phyloP scores from a whole-genome alignment of 345 rosid genomes.

The Streptanthus diversifolius region DNA sequence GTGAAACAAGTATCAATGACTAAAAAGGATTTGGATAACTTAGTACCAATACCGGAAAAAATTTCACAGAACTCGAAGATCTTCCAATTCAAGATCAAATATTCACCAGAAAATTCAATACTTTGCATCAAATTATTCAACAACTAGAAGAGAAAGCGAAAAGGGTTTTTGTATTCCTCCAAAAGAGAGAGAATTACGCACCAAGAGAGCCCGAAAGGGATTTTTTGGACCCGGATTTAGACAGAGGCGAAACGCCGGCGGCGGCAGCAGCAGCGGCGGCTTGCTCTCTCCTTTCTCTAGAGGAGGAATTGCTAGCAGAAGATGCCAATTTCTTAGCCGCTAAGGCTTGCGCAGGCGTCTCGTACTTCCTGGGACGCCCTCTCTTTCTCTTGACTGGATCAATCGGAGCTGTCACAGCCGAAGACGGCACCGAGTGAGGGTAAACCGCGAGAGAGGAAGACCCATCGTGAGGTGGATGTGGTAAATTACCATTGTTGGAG shows the following conservation, averaged over 20 bases:
- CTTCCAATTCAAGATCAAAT: not conserved
- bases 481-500: constrained; percentile 60
- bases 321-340: constrained; percentile 84
- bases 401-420: constrained; percentile 53
- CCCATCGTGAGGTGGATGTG: constrained; percentile 37
- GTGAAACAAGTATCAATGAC: not conserved
- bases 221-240: constrained; percentile 41
- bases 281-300: constrained; percentile 47
- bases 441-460: constrained; percentile 38
- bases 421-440: constrained; percentile 67
- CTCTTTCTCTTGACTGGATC: constrained; percentile 74
- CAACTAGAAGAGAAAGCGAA: not conserved
- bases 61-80: not conserved
- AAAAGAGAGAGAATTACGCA: constrained; percentile 24
- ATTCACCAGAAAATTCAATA: not conserved
- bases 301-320: constrained; percentile 37
- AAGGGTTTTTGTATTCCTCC: constrained; percentile 4
- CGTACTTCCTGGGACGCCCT: constrained; percentile 95
- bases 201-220: constrained; percentile 40
- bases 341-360: constrained; percentile 83
- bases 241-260: constrained; percentile 18
- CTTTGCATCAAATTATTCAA: not conserved
- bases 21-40: not conserved
- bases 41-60: not conserved
- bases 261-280: constrained; percentile 30